phyloP scores from a whole-genome alignment of 1,284 basidiomycete species.

The Thelephora terrestris region DNA sequence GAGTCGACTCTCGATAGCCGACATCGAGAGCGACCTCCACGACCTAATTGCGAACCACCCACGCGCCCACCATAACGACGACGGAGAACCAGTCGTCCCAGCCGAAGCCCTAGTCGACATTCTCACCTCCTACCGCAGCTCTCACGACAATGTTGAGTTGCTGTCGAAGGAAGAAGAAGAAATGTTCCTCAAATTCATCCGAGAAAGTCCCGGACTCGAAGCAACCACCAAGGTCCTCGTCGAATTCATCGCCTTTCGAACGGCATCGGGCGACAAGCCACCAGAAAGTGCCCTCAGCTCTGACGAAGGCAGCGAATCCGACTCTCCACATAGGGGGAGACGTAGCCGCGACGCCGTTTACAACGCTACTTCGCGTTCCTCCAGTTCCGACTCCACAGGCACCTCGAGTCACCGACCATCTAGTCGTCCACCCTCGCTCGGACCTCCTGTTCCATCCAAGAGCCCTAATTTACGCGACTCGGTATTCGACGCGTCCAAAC shows the following conservation, averaged over 20 bases:
- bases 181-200: constrained; percentile 44
- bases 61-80: constrained; percentile 40
- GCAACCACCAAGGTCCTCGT: constrained; percentile 60
- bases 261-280: constrained; percentile 28
- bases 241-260: constrained; percentile 53
- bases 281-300: constrained; percentile 23
- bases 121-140: constrained; percentile 46
- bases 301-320: constrained; percentile 10
- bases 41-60: constrained; percentile 57
- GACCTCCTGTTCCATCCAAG: constrained; percentile 28
- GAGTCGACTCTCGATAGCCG: constrained; percentile 52
- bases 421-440: constrained; percentile 34
- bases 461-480: constrained; percentile 37
- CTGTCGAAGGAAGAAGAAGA: constrained; percentile 47
- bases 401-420: constrained; percentile 28
- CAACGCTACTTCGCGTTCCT: constrained; percentile 36
- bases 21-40: constrained; percentile 57
- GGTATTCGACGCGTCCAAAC: constrained; percentile 52
- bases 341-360: constrained; percentile 20
- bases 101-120: constrained; percentile 59
- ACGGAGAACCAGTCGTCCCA: constrained; percentile 51
- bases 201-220: constrained; percentile 49
- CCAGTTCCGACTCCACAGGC: constrained; percentile 43
- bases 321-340: constrained; percentile 11
- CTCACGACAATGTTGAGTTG: constrained; percentile 48